Base-by-base conservation (phyloP, 2,329 filamentous ascomycete species). In the Lasiodiplodia sp. region DNA sequence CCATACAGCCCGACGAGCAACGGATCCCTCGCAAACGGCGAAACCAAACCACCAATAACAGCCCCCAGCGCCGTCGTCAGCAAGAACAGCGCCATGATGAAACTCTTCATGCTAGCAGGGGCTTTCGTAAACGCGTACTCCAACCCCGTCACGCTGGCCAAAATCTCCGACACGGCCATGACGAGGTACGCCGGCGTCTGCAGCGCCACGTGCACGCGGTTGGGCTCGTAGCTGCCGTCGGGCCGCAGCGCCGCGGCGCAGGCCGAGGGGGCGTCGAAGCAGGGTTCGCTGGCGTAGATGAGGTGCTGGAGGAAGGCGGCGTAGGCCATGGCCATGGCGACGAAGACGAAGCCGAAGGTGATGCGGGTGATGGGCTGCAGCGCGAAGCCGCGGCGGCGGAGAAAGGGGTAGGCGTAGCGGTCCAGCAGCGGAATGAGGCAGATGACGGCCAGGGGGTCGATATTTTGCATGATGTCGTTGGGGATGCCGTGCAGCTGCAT, bases 1-100 rank as follows among this genome's bases (percentile, higher is more conserved):
- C 83, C 82, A 73, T 91, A 91, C 84, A 92, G 86, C 88, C 88
- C 91, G 68, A 89, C 74, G 72, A 91, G 85, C 71, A 88, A 83
- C 25, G 90, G 91, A 75, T 93, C 88, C 68, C 85, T 85, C 7
- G 88, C 86, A 5, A 84, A 79, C 0, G 89, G 87, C 1, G 87
- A 85, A 14, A 92, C 80, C 2, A 89, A 86, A 72, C 89, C 86
- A 2, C 86, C 88, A 25, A 93, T 79, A 38, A 86, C 86, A 2
- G 87, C 84, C 3, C 86, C 87, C 55, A 87, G 82, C 3, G 87
- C 88, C 56, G 82, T 86, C 49, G 87, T 89, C 70, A 90, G 82
- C 68, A 89, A 82, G 73, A 87, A 89, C n/a, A 90, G 74, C 83
- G 84, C 77, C 79, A 83, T 83, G 68, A 84, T 80, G 70, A 85